Evolutionary conservation across 495 filamentous ascomycete species (phyloP), one percentile per base, ranked within the genome.

Genomic region (Pyrenula aspistea): DNA sequence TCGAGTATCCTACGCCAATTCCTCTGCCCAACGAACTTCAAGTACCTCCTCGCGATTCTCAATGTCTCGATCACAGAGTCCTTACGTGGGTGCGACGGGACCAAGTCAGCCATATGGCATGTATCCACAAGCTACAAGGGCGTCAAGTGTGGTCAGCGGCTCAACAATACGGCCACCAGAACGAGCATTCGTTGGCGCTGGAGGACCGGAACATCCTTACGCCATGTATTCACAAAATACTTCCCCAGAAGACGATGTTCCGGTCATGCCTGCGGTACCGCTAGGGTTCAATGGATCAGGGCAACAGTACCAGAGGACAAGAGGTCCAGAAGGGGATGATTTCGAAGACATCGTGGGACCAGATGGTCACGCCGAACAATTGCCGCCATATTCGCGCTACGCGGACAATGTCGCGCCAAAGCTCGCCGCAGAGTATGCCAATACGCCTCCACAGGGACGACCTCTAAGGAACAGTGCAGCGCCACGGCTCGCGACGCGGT

Each of bases 371-470:
- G 85, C 87, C 2, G 91, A 96, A 65, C 88, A 91, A 60, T 73
- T 95, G 25, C 91, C 91, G 19, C 91, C 91, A 12, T 96, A 96
- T 69, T 85, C 89, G 12, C 78, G 85, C 59, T 91, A 88, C 66
- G 84, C 88, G 1, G 81, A 86, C 51, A 83, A 78, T 2, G 70
- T 69, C 10, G 66, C 67, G 22, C 72, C 73, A 0, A 74, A 73
- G 57, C 61, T 68, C 21, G 67, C 64, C 36, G 60, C 62, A 2
- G 51, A 59, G 21, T 49, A 69, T 59, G 59, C 63, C n/a, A 55
- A 58, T 22, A 48, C 58, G 8, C 49, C 59, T 22, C 51, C 59
- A 24, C 61, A 70, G n/a, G 67, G 65, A 21, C 61, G 59, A 20
- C 62, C 63, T 50, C 25, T 49, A 59, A 62, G 60, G 56, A 59